phyloP scores from a whole-genome alignment of 1,284 basidiomycete genomes.

The Pseudozyma tsukubaensis region DNA sequence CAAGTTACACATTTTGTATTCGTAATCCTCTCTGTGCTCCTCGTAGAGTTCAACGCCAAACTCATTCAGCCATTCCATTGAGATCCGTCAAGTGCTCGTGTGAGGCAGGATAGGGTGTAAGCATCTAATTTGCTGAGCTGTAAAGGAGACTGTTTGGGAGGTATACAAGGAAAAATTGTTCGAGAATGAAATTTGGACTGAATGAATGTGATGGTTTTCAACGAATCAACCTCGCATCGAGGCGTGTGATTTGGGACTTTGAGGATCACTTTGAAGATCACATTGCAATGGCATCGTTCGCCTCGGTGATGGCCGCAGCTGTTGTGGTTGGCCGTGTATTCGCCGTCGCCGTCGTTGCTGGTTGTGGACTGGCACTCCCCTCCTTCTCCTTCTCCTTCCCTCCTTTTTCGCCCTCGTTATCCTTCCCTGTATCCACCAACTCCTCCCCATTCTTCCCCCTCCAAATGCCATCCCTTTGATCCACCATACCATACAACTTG shows the following conservation, averaged over 20 bases:
- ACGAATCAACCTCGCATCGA: too few species aligned
- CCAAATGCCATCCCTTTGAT: constrained; percentile 77
- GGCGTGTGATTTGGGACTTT: neutral
- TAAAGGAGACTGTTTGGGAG: neutral
- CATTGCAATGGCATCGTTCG: neutral
- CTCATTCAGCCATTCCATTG: neutral
- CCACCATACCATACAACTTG: constrained; percentile 75
- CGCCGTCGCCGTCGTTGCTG: neutral
- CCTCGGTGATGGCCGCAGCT: neutral
- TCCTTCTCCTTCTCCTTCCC: constrained; percentile 8
- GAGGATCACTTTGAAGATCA: neutral
- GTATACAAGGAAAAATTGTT: neutral
- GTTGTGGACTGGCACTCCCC: neutral
- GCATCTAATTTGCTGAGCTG: neutral
- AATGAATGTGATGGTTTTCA: neutral
- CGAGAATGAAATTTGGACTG: neutral
- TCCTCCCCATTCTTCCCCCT: constrained; percentile 72
- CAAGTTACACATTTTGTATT: neutral
- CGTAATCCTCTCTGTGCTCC: neutral
- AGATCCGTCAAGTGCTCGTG: neutral
- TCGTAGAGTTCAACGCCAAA: too few species aligned
- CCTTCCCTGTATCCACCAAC: constrained; percentile 58
- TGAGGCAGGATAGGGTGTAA: neutral
- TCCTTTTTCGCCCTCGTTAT: constrained; percentile 8
- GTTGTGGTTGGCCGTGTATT: neutral